These are phyloP conservation scores for Mollisiaceae sp. DNA, from an alignment of 2,329 filamentous ascomycete species.

Conservation along the genomic window DNA sequence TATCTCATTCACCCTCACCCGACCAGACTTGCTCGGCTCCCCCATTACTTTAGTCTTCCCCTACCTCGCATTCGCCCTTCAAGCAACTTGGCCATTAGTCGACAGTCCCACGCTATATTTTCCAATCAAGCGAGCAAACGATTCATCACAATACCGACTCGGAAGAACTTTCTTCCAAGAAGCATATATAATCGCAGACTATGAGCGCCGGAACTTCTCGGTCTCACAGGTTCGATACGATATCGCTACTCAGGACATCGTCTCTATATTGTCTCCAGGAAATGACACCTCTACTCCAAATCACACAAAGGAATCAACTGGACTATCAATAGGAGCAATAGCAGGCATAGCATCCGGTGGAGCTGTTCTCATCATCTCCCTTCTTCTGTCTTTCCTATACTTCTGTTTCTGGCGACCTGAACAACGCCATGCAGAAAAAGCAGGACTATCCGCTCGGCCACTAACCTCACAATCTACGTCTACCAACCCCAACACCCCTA, in stretches of 20 bases:
- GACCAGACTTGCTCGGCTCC: slow-evolving; percentile 34
- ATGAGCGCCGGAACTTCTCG: slow-evolving; percentile 47
- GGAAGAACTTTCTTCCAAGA: slow-evolving; percentile 48
- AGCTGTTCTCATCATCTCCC: slow-evolving; percentile 3
- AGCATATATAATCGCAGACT: slow-evolving; percentile 44
- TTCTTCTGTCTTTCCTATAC: slow-evolving; percentile 5
- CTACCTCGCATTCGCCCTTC: slow-evolving; percentile 46
- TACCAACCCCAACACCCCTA: background rate
- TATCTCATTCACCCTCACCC: slow-evolving; percentile 44
- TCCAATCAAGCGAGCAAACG: slow-evolving; percentile 43
- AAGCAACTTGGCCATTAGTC: slow-evolving; percentile 42
- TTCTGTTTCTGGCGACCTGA: slow-evolving; percentile 16
- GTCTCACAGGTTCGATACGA: slow-evolving; percentile 46
- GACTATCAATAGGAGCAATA: slow-evolving; percentile 15
- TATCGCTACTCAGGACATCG: slow-evolving; percentile 39
- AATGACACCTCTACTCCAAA: background rate
- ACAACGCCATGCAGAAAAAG: background rate
- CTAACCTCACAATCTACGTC: background rate
- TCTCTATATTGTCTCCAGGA: slow-evolving; percentile 13
- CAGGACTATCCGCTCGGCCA: slow-evolving; percentile 2
- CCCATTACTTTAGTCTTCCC: slow-evolving; percentile 43
- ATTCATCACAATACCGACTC: slow-evolving; percentile 45
- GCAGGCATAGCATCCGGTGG: slow-evolving; percentile 22
- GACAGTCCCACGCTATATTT: slow-evolving; percentile 42
- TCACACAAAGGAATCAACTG: background rate